These are phyloP conservation scores for Verticillium tricorpus DNA, from an alignment of 2,329 filamentous ascomycete species.

Conservation along the genomic window DNA sequence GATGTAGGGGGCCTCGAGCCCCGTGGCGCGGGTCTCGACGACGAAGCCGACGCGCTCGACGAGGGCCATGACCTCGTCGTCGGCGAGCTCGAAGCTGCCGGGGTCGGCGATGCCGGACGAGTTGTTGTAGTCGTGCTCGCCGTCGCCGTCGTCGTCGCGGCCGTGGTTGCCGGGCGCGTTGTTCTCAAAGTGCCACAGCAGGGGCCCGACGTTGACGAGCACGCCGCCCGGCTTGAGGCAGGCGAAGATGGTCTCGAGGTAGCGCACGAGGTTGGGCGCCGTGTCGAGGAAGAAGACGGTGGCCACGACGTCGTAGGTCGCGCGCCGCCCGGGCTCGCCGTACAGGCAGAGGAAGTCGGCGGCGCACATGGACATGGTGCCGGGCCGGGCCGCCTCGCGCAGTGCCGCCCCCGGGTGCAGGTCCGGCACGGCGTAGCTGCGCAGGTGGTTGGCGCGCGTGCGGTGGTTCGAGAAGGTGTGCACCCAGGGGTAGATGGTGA, in stretches of 20 bases:
- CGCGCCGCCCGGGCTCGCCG: conserved; percentile 54
- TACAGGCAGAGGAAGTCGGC: conserved; percentile 93
- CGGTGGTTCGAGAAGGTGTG: conserved; percentile 84
- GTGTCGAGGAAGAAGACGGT: conserved; percentile 97
- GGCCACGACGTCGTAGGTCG: conserved; percentile 73
- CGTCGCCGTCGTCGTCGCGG: conserved; percentile 45
- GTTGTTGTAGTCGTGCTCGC: conserved; percentile 41
- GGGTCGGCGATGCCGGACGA: conserved; percentile 76
- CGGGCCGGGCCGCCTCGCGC: conserved; percentile 28
- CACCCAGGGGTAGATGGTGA: conserved; percentile 79
- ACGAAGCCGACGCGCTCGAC: conserved; percentile 72
- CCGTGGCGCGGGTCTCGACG: conserved; percentile 58
- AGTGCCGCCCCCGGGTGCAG: conserved; percentile 63
- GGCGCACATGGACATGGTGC: conserved; percentile 86
- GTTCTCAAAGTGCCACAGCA: conserved; percentile 95
- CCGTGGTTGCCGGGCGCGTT: conserved; percentile 56
- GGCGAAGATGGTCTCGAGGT: conserved; percentile 76
- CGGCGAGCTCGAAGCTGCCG: conserved; percentile 82
- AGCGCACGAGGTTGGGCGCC: conserved; percentile 85
- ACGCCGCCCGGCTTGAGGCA: conserved; percentile 75
- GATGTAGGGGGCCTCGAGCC: conserved; percentile 76
- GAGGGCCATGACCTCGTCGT: conserved; percentile 80
- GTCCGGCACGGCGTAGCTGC: conserved; percentile 72
- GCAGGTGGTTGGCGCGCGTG: conserved; percentile 69
- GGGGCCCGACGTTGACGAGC: conserved; percentile 84